These are phyloP conservation scores for Phaeolepiota aurea DNA, from an alignment of 768 basidiomycete species.

Conservation along the genomic window DNA sequence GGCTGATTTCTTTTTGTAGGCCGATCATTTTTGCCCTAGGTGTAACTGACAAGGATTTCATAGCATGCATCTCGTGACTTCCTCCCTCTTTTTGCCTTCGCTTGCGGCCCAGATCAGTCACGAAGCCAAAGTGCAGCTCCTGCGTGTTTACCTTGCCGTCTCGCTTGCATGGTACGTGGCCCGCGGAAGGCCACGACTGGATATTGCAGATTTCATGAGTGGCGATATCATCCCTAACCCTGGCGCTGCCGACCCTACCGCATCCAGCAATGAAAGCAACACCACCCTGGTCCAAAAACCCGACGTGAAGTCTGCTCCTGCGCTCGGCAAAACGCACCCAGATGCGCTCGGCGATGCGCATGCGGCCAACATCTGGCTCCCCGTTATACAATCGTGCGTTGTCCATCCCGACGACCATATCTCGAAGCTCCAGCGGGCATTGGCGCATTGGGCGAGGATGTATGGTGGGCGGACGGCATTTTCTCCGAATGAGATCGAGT, in stretches of 20 bases:
- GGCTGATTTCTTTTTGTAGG: conserved; percentile 57
- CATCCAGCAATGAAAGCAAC: conserved; percentile 9
- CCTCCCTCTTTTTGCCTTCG: conserved; percentile 52
- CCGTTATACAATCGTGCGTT: conserved; percentile 41
- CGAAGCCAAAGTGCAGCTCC: conserved; percentile 36
- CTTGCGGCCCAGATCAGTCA: conserved; percentile 30
- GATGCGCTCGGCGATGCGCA: no score
- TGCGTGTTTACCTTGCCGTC: conserved; percentile 50
- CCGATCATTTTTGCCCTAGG: conserved; percentile 5
- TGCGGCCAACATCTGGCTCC: conserved; percentile 50
- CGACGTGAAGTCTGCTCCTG: neutral
- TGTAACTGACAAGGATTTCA: neutral
- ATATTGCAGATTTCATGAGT: conserved; percentile 41
- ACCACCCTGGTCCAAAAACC: conserved; percentile 15
- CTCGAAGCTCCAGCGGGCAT: conserved; percentile 41
- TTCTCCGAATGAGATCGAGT: conserved; percentile 11
- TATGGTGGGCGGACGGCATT: conserved; percentile 30
- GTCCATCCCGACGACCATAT: conserved; percentile 47
- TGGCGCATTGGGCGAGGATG: conserved; percentile 37
- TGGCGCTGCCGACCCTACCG: conserved; percentile 1
- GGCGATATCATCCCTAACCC: conserved; percentile 12
- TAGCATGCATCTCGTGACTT: conserved; percentile 64
- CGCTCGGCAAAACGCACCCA: no score
- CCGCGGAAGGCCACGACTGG: conserved; percentile 43
- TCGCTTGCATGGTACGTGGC: conserved; percentile 47